Percentiles rank a stretch among this genome's conserved stretches.
Conservation (phyloP, 2,329 filamentous ascomycete species). For the Xylaria sp. region DNA sequence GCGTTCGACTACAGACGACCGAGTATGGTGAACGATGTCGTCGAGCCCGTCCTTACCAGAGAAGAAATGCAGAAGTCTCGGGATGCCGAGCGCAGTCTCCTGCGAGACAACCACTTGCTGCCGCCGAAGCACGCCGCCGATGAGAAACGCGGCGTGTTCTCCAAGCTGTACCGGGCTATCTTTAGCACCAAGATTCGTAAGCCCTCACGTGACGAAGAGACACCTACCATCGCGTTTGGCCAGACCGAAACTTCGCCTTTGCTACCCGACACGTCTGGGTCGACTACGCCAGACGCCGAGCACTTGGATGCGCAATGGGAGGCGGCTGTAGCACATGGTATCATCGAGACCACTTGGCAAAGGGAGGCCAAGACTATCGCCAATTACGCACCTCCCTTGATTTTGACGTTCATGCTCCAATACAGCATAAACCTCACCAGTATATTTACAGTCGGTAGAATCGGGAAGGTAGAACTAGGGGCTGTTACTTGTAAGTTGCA, state of each 20-base stretch:
- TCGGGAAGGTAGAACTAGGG: slow-evolving; percentile 73
- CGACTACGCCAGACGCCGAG: slow-evolving; percentile 56
- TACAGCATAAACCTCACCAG: slow-evolving; percentile 84
- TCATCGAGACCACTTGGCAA: slow-evolving; percentile 89
- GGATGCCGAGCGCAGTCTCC: slow-evolving; percentile 63
- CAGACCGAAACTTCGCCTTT: slow-evolving; percentile 48
- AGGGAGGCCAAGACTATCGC: slow-evolving; percentile 83
- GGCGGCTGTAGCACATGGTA: slow-evolving; percentile 78
- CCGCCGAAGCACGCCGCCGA: slow-evolving; percentile 60
- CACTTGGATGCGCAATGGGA: slow-evolving; percentile 79
- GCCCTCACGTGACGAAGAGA: slow-evolving; percentile 48
- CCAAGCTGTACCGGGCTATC: slow-evolving; percentile 48
- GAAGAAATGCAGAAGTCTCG: slow-evolving; percentile 62
- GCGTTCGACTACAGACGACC: slow-evolving; percentile 74
- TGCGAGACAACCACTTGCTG: slow-evolving; percentile 69
- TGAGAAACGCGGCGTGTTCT: slow-evolving; percentile 44
- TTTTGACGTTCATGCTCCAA: slow-evolving; percentile 77
- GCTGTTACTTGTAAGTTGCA: slow-evolving; percentile 59
- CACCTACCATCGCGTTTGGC: slow-evolving; percentile 41
- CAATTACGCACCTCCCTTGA: slow-evolving; percentile 72
- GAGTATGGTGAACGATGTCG: slow-evolving; percentile 65
- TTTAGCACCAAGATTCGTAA: slow-evolving; percentile 63
- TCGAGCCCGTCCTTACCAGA: slow-evolving; percentile 57
- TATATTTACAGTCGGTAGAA: slow-evolving; percentile 77
- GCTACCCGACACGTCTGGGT: slow-evolving; percentile 50